phyloP scores from a whole-genome alignment of 148 eudicot genomes.

The Arctostaphylos glauca region DNA sequence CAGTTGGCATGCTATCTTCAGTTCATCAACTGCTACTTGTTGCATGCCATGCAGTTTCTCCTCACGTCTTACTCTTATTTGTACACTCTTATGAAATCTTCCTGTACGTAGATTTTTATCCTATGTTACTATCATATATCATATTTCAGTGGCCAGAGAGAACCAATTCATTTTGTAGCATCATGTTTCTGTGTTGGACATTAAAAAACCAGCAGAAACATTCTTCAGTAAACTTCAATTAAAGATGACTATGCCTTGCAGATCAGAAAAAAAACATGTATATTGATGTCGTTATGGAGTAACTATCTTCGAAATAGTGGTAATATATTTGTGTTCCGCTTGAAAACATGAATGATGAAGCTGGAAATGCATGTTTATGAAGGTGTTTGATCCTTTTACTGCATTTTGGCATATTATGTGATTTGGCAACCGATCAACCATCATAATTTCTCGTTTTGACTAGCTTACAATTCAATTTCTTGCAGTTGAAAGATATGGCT shows the following conservation, averaged over 20 bases:
- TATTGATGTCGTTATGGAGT: not conserved
- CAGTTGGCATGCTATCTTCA: not conserved
- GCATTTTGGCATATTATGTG: not conserved
- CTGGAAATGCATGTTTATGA: not conserved
- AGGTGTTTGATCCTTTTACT: not conserved
- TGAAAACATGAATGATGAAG: constrained; percentile 6
- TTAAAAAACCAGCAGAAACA: constrained; percentile 1
- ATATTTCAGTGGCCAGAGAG: not conserved
- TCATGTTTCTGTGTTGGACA: not conserved
- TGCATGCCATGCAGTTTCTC: not conserved
- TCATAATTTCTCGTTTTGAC: not conserved
- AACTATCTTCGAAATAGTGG: not conserved
- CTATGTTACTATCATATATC: not conserved
- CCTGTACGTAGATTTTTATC: not conserved
- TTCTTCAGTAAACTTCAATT: not conserved
- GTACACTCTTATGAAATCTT: not conserved
- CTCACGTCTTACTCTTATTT: not conserved
- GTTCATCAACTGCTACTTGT: not conserved
- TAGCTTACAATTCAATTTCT: constrained; percentile 13
- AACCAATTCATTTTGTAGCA: not conserved
- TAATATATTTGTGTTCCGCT: not conserved
- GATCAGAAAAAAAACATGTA: not conserved
- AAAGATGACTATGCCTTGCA: not conserved
- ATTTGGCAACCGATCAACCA: not conserved
- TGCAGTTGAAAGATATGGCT: constrained; percentile 51